A percentile compares a stretch with the other conserved stretches of the same genome.
Conservation (phyloP, 495 filamentous ascomycete genomes). For the Elasticomyces elasticus region DNA sequence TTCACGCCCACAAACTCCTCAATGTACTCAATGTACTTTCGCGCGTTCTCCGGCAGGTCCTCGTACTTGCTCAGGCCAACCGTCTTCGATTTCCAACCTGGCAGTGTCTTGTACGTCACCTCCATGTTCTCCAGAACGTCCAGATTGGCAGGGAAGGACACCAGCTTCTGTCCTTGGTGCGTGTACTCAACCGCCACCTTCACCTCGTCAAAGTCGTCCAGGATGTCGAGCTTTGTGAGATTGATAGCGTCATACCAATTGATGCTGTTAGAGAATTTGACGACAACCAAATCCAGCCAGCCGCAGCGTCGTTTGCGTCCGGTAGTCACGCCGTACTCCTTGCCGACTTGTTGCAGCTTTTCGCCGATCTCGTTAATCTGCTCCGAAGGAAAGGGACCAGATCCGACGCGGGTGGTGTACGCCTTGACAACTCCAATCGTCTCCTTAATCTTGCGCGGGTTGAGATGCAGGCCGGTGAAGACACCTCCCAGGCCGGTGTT, state of each 20-base stretch:
- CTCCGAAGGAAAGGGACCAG: constrained; percentile 79
- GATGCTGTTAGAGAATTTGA: constrained; percentile 51
- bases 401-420: constrained; percentile 55
- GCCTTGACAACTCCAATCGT: constrained; percentile 86
- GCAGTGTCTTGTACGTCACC: constrained; percentile 61
- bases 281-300: constrained; percentile 83
- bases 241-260: constrained; percentile 50
- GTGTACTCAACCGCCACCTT: constrained; percentile 68
- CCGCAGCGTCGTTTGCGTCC: constrained; percentile 77
- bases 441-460: constrained; percentile 44
- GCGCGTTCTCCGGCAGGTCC: constrained; percentile 64
- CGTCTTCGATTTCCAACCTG: constrained; percentile 68
- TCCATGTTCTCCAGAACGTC: constrained; percentile 48
- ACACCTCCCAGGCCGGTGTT: constrained; percentile 52
- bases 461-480: constrained; percentile 58
- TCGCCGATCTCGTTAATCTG: constrained; percentile 56
- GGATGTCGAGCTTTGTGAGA: constrained; percentile 80
- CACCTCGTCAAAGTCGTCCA: constrained; percentile 74
- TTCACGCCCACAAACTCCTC: constrained; percentile 63
- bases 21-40: constrained; percentile 65
- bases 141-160: constrained; percentile 60
- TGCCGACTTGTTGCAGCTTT: constrained; percentile 52
- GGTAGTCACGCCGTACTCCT: constrained; percentile 73
- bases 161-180: constrained; percentile 42
- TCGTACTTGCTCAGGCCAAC: constrained; percentile 51